These are phyloP conservation scores for Claviceps maximensis DNA, from an alignment of 2,329 filamentous ascomycete species.

Conservation along the genomic window DNA sequence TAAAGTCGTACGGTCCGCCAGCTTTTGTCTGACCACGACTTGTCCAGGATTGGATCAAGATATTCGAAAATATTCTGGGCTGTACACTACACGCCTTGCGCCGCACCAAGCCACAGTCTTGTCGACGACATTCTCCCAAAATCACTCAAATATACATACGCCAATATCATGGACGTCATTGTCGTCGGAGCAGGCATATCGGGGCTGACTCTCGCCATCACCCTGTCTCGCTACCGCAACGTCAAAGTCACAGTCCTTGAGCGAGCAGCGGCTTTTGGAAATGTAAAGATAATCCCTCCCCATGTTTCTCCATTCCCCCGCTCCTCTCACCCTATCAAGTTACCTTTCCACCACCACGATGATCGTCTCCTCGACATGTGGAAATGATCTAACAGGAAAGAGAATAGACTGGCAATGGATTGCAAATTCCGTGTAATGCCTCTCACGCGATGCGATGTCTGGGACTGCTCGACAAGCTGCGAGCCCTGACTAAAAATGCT, in stretches of 20 bases:
- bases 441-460: slow-evolving; percentile 7
- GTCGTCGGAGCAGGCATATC: slow-evolving; percentile 10
- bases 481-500: background rate
- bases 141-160: background rate
- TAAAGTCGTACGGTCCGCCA: no score
- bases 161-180: slow-evolving; percentile 5
- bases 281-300: background rate
- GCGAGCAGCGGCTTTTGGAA: background rate
- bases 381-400: background rate
- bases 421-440: slow-evolving; percentile 11
- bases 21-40: no score
- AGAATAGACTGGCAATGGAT: slow-evolving; percentile 8
- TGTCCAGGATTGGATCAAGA: no score
- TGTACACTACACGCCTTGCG: no score
- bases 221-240: slow-evolving; percentile 3
- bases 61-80: no score
- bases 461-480: slow-evolving; percentile 8
- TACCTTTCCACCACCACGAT: no score
- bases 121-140: no score
- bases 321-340: no score
- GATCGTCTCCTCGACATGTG: background rate
- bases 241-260: slow-evolving; percentile 8
- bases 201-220: slow-evolving; percentile 7
- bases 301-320: background rate
- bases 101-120: no score